Percentiles rank a stretch among this genome's conserved stretches.
Evolutionary conservation across 1,284 basidiomycete genomes (phyloP).

Genomic region (Stygiomarasmius scandens): DNA sequence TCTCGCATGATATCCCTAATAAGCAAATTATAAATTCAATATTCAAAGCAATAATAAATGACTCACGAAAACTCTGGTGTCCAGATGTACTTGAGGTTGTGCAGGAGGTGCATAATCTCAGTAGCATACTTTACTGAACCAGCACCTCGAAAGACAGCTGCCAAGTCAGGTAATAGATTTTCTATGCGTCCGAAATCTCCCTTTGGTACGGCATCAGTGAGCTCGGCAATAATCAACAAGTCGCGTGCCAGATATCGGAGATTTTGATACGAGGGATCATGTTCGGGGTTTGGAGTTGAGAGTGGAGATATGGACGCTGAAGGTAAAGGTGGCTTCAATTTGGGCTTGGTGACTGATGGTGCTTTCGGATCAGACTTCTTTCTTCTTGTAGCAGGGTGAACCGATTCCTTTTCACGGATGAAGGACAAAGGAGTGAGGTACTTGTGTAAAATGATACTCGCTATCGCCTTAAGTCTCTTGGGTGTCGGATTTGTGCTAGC

Average conservation of each 20-base stretch:
- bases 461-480: not conserved
- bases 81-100: slow-evolving; percentile 32
- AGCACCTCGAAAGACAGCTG: slow-evolving; percentile 28
- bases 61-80: slow-evolving; percentile 24
- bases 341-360: not conserved
- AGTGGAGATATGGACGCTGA: too few species aligned
- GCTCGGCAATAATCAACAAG: slow-evolving; percentile 27
- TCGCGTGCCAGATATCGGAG: slow-evolving; percentile 24
- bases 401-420: not conserved
- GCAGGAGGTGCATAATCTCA: slow-evolving; percentile 30
- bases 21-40: not conserved
- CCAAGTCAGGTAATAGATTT: slow-evolving; percentile 29
- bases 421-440: slow-evolving; percentile 1
- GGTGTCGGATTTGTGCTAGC: slow-evolving; percentile 11
- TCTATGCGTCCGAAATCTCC: slow-evolving; percentile 33
- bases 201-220: slow-evolving; percentile 22
- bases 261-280: too few species aligned
- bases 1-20: slow-evolving; percentile 30
- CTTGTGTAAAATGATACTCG: slow-evolving; percentile 3
- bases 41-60: not conserved
- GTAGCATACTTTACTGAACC: slow-evolving; percentile 33
- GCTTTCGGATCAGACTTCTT: too few species aligned
- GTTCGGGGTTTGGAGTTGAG: too few species aligned
- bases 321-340: slow-evolving; percentile 18
- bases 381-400: too few species aligned